Evolutionary conservation across 1,139 yeast species (phyloP).

Genomic region (Candida freyschussii): DNA sequence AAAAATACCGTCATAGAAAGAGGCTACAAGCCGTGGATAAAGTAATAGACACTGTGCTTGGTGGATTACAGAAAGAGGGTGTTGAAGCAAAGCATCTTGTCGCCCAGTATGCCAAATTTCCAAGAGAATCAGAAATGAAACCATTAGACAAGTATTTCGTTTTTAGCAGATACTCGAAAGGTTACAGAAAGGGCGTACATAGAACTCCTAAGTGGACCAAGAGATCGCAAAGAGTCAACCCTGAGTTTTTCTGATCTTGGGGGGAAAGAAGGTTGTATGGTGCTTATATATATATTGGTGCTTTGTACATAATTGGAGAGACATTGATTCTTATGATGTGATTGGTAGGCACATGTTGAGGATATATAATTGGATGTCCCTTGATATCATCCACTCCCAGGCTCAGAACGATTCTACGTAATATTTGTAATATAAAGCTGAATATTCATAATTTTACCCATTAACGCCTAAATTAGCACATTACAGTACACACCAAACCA

Average conservation of each 20-base stretch:
- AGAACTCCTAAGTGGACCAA: conserved; percentile 89
- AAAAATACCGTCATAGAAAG: conserved; percentile 77
- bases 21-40: conserved; percentile 79
- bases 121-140: conserved; percentile 76
- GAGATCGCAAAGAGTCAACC: conserved; percentile 73
- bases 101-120: conserved; percentile 39
- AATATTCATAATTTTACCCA: too few species aligned
- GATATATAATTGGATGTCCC: too few species aligned
- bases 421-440: too few species aligned
- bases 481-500: too few species aligned
- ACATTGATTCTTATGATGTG: too few species aligned
- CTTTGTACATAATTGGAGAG: too few species aligned
- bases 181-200: conserved; percentile 86
- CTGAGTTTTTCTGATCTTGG: conserved; percentile 60
- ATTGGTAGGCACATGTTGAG: too few species aligned
- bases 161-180: conserved; percentile 66
- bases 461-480: too few species aligned
- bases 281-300: neutral
- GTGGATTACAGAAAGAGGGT: conserved; percentile 44
- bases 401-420: too few species aligned
- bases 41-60: conserved; percentile 65
- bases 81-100: conserved; percentile 24
- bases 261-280: neutral
- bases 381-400: too few species aligned
- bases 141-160: conserved; percentile 84